These are phyloP conservation scores for Aspergillus sclerotiicarbonarius DNA, from an alignment of 495 filamentous ascomycete genomes.

Conservation along the genomic window DNA sequence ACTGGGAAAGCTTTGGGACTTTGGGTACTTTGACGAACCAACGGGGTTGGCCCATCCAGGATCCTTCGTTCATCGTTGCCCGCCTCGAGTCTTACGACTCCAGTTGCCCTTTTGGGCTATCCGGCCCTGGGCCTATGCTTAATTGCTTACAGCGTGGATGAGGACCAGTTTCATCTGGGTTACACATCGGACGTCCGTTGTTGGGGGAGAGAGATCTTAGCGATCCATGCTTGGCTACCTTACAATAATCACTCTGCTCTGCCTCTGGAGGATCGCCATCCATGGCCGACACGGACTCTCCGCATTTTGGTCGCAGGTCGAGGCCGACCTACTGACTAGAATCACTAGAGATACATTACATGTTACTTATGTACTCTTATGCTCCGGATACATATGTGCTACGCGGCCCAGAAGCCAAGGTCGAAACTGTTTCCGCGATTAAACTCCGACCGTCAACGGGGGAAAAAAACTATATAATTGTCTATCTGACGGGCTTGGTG, in stretches of 20 bases:
- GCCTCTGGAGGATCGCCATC: too few species aligned
- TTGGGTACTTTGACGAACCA: conserved; percentile 6
- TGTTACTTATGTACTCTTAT: too few species aligned
- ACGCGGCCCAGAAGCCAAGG: background rate
- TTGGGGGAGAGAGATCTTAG: background rate
- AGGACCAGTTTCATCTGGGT: background rate
- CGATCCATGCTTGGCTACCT: too few species aligned
- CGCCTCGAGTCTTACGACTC: background rate
- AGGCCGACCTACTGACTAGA: too few species aligned
- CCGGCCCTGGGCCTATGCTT: background rate
- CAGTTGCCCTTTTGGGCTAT: conserved; percentile 7
- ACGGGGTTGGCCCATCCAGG: background rate
- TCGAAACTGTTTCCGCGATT: background rate
- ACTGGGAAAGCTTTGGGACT: background rate
- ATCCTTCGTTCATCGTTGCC: background rate
- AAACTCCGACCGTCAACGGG: background rate
- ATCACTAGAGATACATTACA: too few species aligned
- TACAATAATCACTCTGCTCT: too few species aligned
- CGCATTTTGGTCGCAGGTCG: too few species aligned
- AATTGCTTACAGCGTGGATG: background rate
- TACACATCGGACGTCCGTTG: background rate
- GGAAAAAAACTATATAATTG: background rate
- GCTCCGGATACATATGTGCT: background rate
- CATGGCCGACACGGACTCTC: too few species aligned
- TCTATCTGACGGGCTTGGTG: background rate